These are phyloP conservation scores for Calycina herbarum DNA, from an alignment of 2,329 filamentous ascomycete genomes.

Conservation along the genomic window DNA sequence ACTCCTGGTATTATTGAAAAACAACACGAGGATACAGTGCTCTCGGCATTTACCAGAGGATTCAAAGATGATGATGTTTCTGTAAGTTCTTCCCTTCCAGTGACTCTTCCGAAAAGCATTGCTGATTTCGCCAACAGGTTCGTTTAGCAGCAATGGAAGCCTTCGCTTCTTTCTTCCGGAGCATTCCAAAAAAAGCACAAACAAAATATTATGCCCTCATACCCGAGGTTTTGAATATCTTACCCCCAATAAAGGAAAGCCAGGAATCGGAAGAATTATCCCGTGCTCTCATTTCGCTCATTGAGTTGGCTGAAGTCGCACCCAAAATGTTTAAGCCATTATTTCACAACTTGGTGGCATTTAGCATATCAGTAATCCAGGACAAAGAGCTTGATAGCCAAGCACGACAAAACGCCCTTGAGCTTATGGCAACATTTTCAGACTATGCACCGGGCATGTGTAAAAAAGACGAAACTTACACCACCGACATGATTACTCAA, in stretches of 20 bases:
- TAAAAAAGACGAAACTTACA: conserved; percentile 89
- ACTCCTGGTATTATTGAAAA: conserved; percentile 95
- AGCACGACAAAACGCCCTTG: conserved; percentile 89
- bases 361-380: conserved; percentile 89
- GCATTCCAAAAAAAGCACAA: conserved; percentile 83
- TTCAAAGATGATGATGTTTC: conserved; percentile 86
- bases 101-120: neutral
- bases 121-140: conserved; percentile 54
- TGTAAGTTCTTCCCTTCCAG: conserved; percentile 48
- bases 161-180: conserved; percentile 94
- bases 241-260: conserved; percentile 90
- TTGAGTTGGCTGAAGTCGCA: conserved; percentile 90
- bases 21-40: conserved; percentile 89
- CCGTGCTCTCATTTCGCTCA: conserved; percentile 84
- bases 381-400: conserved; percentile 93
- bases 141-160: conserved; percentile 94
- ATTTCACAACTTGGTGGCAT: conserved; percentile 91
- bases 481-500: conserved; percentile 96
- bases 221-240: conserved; percentile 88
- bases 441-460: conserved; percentile 94
- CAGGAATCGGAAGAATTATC: conserved; percentile 89
- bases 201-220: conserved; percentile 84
- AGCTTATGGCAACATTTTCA: conserved; percentile 97
- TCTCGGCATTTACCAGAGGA: conserved; percentile 83
- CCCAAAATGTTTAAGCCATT: conserved; percentile 96